A percentile compares a stretch with the other conserved stretches of the same genome.
Evolutionary conservation across 2,329 filamentous ascomycete genomes (phyloP).

Genomic region (Colletotrichum sp.): DNA sequence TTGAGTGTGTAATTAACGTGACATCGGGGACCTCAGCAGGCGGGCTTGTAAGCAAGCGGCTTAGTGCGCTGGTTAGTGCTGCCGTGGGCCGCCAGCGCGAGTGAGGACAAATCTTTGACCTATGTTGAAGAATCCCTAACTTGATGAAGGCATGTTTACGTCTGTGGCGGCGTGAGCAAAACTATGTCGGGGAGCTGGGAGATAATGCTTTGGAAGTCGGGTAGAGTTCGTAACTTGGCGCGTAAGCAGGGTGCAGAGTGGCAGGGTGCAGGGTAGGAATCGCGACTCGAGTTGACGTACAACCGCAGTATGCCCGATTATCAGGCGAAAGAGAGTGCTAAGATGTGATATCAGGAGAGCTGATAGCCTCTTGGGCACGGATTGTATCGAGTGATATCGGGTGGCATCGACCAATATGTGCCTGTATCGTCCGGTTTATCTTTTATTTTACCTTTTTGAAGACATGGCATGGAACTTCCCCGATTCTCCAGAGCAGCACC

Average conservation of each 20-base stretch:
- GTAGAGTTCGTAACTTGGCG: background rate
- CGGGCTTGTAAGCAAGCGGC: background rate
- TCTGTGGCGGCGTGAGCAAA: background rate
- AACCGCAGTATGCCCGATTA: background rate
- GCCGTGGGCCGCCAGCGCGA: background rate
- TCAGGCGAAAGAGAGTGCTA: background rate
- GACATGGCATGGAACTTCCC: background rate
- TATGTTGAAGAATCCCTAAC: conserved; percentile 15
- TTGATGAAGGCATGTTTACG: background rate
- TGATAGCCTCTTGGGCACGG: background rate
- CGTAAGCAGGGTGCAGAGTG: background rate
- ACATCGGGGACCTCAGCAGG: background rate
- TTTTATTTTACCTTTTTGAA: background rate
- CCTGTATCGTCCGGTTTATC: background rate
- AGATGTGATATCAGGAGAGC: background rate
- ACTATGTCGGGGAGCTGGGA: background rate
- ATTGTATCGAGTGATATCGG: background rate
- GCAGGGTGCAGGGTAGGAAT: background rate
- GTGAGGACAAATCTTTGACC: background rate
- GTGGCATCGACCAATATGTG: background rate
- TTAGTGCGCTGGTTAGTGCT: background rate
- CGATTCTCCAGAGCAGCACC: background rate
- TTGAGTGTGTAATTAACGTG: background rate
- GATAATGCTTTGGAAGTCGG: background rate
- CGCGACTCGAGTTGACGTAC: background rate